phyloP scores from a whole-genome alignment of 1,284 basidiomycete species.

The Cutaneotrichosporon cavernicola region DNA sequence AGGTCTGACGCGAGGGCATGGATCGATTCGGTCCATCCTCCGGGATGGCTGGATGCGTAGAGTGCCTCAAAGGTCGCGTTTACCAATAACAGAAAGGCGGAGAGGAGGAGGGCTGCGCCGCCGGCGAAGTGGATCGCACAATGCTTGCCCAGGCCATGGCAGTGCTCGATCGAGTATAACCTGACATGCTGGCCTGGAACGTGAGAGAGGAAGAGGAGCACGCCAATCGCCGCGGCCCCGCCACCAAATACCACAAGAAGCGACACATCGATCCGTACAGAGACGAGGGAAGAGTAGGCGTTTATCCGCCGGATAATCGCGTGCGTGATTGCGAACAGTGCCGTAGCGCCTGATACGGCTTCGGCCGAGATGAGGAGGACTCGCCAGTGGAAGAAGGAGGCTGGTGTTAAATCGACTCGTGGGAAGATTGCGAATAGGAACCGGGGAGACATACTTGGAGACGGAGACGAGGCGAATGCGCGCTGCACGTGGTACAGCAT shows the following conservation, averaged over 20 bases:
- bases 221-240: not conserved
- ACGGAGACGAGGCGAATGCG: not conserved
- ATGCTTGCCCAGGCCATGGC: not conserved
- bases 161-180: not conserved
- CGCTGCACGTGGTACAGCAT: constrained; percentile 2
- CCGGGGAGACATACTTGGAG: not conserved
- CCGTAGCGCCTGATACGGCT: not conserved
- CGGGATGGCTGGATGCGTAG: not conserved
- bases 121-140: not conserved
- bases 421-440: not conserved
- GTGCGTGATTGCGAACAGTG: not conserved
- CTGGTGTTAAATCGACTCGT: not conserved
- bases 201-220: not conserved
- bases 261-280: not conserved
- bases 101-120: not conserved
- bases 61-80: not conserved
- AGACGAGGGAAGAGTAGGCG: not conserved
- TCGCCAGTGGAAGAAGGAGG: not conserved
- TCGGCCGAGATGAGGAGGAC: constrained; percentile 2
- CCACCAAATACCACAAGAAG: not conserved
- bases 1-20: not conserved
- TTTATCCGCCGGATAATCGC: not conserved
- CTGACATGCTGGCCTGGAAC: not conserved
- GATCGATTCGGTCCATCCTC: not conserved
- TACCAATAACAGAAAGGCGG: not conserved